phyloP scores from a whole-genome alignment of 805 yeast species.

The Metschnikowia orientalis region DNA sequence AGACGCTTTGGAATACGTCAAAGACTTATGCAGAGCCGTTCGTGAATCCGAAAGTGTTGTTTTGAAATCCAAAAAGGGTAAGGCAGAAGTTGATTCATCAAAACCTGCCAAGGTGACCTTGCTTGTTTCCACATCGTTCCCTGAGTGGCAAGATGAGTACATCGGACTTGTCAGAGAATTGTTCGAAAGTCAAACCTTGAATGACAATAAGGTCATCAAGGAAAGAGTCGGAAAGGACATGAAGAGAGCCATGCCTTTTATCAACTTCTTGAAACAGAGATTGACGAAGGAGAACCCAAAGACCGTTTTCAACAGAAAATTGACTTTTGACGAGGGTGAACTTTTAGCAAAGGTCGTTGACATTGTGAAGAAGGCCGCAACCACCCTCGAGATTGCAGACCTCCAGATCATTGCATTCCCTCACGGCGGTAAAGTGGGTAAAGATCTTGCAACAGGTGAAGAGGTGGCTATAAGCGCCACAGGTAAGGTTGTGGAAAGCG shows the following conservation, averaged over 20 bases:
- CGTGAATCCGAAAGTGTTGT: conserved; percentile 91
- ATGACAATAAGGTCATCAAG: conserved; percentile 62
- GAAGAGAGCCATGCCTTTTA: conserved; percentile 98
- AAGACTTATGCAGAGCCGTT: conserved; percentile 71
- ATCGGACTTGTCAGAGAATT: conserved; percentile 69
- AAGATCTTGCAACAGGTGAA: conserved; percentile 63
- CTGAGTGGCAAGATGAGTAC: conserved; percentile 61
- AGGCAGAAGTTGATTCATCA: conserved; percentile 67
- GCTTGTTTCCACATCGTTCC: conserved; percentile 73
- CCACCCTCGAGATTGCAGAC: conserved; percentile 48
- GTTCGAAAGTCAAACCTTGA: conserved; percentile 58
- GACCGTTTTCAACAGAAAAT: conserved; percentile 83
- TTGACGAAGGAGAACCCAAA: conserved; percentile 64
- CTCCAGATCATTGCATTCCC: conserved; percentile 60
- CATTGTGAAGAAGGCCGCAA: conserved; percentile 60
- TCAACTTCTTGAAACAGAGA: conserved; percentile 79
- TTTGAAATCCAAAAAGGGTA: conserved; percentile 78
- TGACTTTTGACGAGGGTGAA: conserved; percentile 73
- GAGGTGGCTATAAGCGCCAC: conserved; percentile 59
- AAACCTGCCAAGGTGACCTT: conserved; percentile 71
- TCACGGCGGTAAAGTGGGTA: conserved; percentile 60
- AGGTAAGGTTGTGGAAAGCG: conserved; percentile 70
- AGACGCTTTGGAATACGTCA: conserved; percentile 75
- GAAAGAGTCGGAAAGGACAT: conserved; percentile 77
- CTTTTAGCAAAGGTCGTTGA: conserved; percentile 54